These are phyloP conservation scores for Geosmithia putterillii DNA, from an alignment of 2,329 filamentous ascomycete genomes.

Conservation along the genomic window DNA sequence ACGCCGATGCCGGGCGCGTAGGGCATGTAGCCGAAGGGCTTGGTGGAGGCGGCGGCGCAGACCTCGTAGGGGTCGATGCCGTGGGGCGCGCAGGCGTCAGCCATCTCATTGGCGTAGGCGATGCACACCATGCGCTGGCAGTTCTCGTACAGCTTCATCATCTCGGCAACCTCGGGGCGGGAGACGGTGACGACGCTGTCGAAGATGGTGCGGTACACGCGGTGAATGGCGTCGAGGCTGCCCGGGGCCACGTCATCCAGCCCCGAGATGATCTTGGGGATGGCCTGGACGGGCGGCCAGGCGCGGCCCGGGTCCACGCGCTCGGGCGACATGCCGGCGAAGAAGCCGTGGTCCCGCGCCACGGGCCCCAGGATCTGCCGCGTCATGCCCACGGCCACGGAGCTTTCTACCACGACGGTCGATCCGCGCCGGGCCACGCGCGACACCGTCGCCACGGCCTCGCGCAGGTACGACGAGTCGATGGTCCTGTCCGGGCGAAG, in stretches of 20 bases:
- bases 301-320: constrained; percentile 35
- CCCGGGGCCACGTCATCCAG: constrained; percentile 31
- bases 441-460: constrained; percentile 27
- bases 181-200: constrained; percentile 34
- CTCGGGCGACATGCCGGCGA: constrained; percentile 38
- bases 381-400: constrained; percentile 42
- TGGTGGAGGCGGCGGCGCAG: constrained; percentile 32
- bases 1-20: constrained; percentile 35
- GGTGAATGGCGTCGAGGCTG: constrained; percentile 28
- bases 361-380: constrained; percentile 33
- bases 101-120: constrained; percentile 44
- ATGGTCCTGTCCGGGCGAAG: constrained; percentile 31
- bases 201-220: constrained; percentile 34
- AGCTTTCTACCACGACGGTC: constrained; percentile 39
- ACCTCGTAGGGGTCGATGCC: constrained; percentile 39
- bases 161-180: constrained; percentile 41
- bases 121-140: constrained; percentile 43
- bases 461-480: constrained; percentile 31
- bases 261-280: constrained; percentile 42
- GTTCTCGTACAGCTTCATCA: constrained; percentile 47
- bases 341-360: constrained; percentile 25
- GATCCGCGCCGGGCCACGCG: constrained; percentile 27
- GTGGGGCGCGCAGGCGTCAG: constrained; percentile 32
- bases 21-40: constrained; percentile 39
- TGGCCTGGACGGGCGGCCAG: constrained; percentile 23